Base-by-base conservation (phyloP, 179 eudicot species). In the Nepenthes alata region DNA sequence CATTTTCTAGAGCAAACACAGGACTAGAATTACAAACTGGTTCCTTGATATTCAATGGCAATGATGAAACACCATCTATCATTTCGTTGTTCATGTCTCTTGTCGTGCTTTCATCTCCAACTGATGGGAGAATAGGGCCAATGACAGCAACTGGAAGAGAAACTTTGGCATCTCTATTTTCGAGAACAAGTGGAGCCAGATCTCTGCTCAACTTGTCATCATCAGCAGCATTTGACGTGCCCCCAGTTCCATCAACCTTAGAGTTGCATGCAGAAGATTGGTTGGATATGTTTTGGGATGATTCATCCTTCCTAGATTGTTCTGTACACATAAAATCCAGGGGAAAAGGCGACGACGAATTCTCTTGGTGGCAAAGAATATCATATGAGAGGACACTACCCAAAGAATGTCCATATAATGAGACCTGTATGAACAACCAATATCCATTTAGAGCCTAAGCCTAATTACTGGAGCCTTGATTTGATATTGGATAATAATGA, bases 321-420 rank as follows among this genome's bases (percentile, higher is more conserved):
- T 82, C 78, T 50, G 67, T 81, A 72, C 74, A 87, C 78, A 85
- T 68, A 62, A 70, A 83, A 55, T 87, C 94, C 91, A 87, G 79
- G n/a, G 93, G 96, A 74, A 90, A 87, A 12, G 94, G 94, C 51
- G 94, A 87, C 41, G 83, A 83, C 62, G 85, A 67, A 57, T 70
- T 79, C 53, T 85, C 89, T 82, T 94, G 99, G 74, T 94, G 99
- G 80, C 99, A 94, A 51, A 93, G 85, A 74, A 94, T 94, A 70
- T 94, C 97, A 74, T 85, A 90, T 47, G 97, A 83, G 62, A 94
- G 94, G 61, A 94, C 99, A 73, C 99, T 94, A 59, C 99, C 99
- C 62, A 94, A 72, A 50, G 99, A 94, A 75, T 94, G 99, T 51
- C 94, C 99, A 79, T 94, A 94, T 36, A 94, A 47, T 1, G 99